Base-by-base conservation (phyloP, 768 basidiomycete species). In the Collybia nuda region DNA sequence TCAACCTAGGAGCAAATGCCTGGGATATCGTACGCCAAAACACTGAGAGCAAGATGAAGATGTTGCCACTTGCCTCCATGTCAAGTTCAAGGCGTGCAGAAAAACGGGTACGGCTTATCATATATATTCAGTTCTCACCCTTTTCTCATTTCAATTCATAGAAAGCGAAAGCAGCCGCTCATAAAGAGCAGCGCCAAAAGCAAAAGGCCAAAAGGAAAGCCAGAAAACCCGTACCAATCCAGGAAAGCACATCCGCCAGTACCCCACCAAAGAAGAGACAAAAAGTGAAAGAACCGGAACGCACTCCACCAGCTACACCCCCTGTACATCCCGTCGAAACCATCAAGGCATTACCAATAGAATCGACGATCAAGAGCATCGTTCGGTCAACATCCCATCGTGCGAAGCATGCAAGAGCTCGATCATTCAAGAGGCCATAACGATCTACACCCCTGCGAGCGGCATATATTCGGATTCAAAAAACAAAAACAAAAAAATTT, bases 31-130 rank as follows among this genome's bases (percentile, higher is more conserved):
- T 74, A 3, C 62, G 59, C 47, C 54, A 60, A 17, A 54, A 63
- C 14, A 55, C 60, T 5, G 62, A 62, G 28, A 58, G 67, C 44
- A 60, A 68, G 44, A 59, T 62, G 17, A 59, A 67, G 15, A 32
- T 14, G 12, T 54, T 56, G 1, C 54, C 63, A n/a, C 52, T 62
- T 6, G 53, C 54, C 29, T 48, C 56, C 7, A 51, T 52, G 28
- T 63, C 54, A 37, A 65, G 55, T 22, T 89, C 86, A 2, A 88
- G 81, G 57, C 78, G 86, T 43, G 79, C 79, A 3, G 67, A 79
- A 53, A 88, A 86, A 65, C 77, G 82, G 67, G 88, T 85, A 58
- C 19, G 75, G 51, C 35, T 11, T 32, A 6, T 32, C 14, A 32
- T 14, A 9, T 11, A 14, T 11, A 32, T 32, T 4, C 32, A 11